Conservation (phyloP, 1,139 yeast species). For the Kodamaea anthophila region DNA sequence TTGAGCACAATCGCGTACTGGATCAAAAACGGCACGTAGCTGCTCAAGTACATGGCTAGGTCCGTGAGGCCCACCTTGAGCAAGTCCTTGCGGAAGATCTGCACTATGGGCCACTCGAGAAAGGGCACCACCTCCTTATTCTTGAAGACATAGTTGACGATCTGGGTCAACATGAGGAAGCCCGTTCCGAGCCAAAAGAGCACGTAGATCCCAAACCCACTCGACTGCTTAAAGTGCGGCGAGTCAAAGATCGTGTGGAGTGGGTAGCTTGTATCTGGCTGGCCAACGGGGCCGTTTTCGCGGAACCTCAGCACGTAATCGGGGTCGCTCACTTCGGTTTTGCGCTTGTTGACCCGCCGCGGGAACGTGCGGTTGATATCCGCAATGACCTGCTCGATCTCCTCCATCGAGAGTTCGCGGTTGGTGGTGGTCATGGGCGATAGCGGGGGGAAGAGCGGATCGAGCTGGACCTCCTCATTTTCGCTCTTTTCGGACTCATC, state of each 20-base stretch:
- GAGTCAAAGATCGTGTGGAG: constrained; percentile 48
- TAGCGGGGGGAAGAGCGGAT: constrained; percentile 1
- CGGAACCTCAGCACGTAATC: constrained; percentile 29
- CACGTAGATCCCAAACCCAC: constrained; percentile 61
- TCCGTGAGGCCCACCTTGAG: constrained; percentile 64
- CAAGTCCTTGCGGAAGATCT: constrained; percentile 48
- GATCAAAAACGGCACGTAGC: constrained; percentile 49
- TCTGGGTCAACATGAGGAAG: constrained; percentile 41
- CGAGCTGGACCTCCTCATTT: constrained; percentile 1
- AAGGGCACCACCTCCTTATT: constrained; percentile 16
- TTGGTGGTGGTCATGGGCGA: constrained; percentile 5
- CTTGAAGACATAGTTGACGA: constrained; percentile 36
- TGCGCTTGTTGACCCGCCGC: constrained; percentile 6
- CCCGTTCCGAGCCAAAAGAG: constrained; percentile 64
- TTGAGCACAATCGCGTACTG: constrained; percentile 45
- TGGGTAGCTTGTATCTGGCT: constrained; percentile 5
- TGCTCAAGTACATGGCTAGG: constrained; percentile 57
- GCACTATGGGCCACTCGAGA: constrained; percentile 45
- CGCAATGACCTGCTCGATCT: constrained; percentile 1
- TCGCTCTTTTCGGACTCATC: constrained; percentile 5
- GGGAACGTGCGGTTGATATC: constrained; percentile 4
- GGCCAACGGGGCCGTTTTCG: constrained; percentile 37
- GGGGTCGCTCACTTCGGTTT: constrained; percentile 5
- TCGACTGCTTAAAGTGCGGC: constrained; percentile 29
- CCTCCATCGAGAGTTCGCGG: constrained; percentile 1